Evolutionary conservation across 202 grass and related monocot genomes (phyloP).

Genomic region (Setaria italica): DNA sequence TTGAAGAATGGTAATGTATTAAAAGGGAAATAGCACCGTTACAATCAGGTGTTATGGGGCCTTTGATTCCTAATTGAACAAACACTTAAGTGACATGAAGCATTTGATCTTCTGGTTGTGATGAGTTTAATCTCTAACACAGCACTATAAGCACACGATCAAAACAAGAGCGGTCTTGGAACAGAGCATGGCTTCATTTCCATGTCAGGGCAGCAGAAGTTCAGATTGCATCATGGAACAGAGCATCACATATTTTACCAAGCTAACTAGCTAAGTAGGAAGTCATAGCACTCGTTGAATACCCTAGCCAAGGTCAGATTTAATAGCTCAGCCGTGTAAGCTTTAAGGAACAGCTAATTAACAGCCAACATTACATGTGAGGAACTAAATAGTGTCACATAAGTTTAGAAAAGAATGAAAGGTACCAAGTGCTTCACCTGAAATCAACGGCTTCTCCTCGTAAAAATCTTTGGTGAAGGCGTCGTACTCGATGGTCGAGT

Average conservation of each 20-base stretch:
- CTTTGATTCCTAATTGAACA: not conserved
- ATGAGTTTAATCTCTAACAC: not conserved
- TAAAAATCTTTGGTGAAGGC: constrained; percentile 93
- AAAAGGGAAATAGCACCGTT: not conserved
- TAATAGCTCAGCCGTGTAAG: not conserved
- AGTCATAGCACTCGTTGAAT: not conserved
- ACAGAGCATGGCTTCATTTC: not conserved
- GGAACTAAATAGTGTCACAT: constrained; percentile 8
- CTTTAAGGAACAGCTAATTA: not conserved
- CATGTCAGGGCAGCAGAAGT: not conserved
- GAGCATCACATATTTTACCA: constrained; percentile 13
- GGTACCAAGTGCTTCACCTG: constrained; percentile 52
- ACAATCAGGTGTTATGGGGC: not conserved
- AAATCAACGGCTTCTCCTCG: constrained; percentile 88
- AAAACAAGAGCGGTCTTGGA: not conserved
- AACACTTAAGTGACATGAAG: not conserved
- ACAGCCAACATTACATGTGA: not conserved
- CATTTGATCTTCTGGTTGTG: not conserved
- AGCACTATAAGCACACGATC: constrained; percentile 22
- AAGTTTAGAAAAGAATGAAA: not conserved
- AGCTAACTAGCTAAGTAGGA: constrained; percentile 15
- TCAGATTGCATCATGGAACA: not conserved
- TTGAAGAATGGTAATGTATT: not conserved
- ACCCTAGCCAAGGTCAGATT: not conserved
- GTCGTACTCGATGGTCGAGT: constrained; percentile 79